phyloP scores from a whole-genome alignment of 108 stramenopile genomes.

The Bacterosira constricta region DNA sequence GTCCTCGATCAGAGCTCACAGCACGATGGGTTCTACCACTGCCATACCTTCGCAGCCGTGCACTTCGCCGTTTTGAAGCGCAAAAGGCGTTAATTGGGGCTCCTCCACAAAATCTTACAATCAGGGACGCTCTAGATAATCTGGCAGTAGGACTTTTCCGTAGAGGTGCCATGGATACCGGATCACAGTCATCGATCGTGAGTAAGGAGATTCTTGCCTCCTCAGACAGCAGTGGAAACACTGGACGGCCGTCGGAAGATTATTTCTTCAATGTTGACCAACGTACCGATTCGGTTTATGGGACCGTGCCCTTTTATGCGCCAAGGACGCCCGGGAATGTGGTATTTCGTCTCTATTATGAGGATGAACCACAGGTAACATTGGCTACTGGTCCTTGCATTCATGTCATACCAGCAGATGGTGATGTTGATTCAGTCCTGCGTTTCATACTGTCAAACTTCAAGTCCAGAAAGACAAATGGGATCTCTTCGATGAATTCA shows the following conservation, averaged over 20 bases:
- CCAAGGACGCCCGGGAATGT: conserved; percentile 89
- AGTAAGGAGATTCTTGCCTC: conserved; percentile 71
- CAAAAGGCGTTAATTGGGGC: neutral
- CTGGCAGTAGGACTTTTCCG: conserved; percentile 85
- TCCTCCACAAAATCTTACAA: conserved; percentile 48
- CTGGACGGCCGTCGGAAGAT: conserved; percentile 41
- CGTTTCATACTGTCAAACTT: conserved; percentile 89
- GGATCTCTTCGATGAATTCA: conserved; percentile 75
- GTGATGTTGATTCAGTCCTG: conserved; percentile 73
- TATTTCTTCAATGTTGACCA: conserved; percentile 66
- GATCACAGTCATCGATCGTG: conserved; percentile 72
- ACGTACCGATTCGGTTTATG: conserved; percentile 57
- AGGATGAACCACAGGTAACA: conserved; percentile 72
- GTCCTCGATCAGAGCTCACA: conserved; percentile 72
- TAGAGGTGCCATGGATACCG: conserved; percentile 79
- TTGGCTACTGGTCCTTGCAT: conserved; percentile 81
- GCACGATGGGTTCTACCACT: conserved; percentile 85
- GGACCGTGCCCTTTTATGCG: conserved; percentile 84
- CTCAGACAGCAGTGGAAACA: neutral
- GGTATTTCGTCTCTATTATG: conserved; percentile 85
- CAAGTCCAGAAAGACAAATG: conserved; percentile 79
- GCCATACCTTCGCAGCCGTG: conserved; percentile 60
- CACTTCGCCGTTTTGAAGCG: conserved; percentile 32
- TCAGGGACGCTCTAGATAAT: conserved; percentile 64
- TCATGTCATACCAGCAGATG: conserved; percentile 58